A percentile compares a stretch with the other conserved stretches of the same genome.
Conservation (phyloP, 2,329 filamentous ascomycete species). For the Pseudonectria foliicola region DNA sequence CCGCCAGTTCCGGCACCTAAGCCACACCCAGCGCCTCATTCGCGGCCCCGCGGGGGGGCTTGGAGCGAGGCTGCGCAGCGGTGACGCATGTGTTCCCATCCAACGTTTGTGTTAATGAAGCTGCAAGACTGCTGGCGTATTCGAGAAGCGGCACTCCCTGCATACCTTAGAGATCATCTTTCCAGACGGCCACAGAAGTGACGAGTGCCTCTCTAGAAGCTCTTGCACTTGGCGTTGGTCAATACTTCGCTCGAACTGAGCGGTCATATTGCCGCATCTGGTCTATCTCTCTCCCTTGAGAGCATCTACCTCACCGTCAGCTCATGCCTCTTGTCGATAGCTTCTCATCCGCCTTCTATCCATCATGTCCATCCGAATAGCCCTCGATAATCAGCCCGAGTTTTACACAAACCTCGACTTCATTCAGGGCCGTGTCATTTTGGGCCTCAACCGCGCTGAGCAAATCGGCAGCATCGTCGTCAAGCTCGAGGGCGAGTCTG, state of each 20-base stretch:
- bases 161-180: not conserved
- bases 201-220: too few species aligned
- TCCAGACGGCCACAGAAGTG: too few species aligned
- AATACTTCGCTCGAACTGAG: not conserved
- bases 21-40: constrained; percentile 4
- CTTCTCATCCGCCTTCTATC: constrained; percentile 4
- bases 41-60: constrained; percentile 8
- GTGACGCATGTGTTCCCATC: constrained; percentile 6
- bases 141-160: constrained; percentile 5
- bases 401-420: constrained; percentile 77
- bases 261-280: not conserved
- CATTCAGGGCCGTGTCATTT: constrained; percentile 55
- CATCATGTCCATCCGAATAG: constrained; percentile 60
- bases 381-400: constrained; percentile 57
- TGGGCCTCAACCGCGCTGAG: constrained; percentile 58
- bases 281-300: too few species aligned
- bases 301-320: constrained; percentile 1
- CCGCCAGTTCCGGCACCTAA: constrained; percentile 8
- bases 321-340: not conserved
- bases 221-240: too few species aligned
- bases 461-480: constrained; percentile 66
- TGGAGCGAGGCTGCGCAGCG: constrained; percentile 17
- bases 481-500: constrained; percentile 75
- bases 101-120: constrained; percentile 3
- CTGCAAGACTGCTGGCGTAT: constrained; percentile 1